A percentile compares a stretch with the other conserved stretches of the same genome.
Conservation (phyloP, 768 basidiomycete genomes). For the Mycena belliarum region DNA sequence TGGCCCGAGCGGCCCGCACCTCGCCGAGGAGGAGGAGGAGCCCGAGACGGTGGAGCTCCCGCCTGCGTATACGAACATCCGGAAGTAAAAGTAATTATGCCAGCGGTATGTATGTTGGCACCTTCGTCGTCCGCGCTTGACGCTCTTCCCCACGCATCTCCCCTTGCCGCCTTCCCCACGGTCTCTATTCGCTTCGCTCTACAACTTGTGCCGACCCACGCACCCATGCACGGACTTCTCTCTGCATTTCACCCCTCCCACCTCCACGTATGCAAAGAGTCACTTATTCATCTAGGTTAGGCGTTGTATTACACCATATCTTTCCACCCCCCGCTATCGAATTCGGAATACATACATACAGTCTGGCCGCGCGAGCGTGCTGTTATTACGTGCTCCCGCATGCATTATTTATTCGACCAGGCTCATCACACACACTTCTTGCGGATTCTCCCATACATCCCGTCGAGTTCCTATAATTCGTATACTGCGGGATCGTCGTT, state of each 20-base stretch:
- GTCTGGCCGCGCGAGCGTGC: too few species aligned
- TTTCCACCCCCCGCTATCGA: neutral
- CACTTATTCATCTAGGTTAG: neutral
- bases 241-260: neutral
- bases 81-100: conserved; percentile 18
- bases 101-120: conserved; percentile 4
- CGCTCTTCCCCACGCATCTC: neutral
- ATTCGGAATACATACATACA: neutral
- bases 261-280: too few species aligned
- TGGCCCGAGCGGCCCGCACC: conserved; percentile 47
- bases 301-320: neutral
- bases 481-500: too few species aligned
- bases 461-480: too few species aligned
- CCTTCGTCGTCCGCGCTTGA: neutral
- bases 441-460: too few species aligned
- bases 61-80: conserved; percentile 76
- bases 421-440: too few species aligned
- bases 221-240: conserved; percentile 3
- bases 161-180: neutral
- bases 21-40: conserved; percentile 38
- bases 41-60: conserved; percentile 81
- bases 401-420: too few species aligned
- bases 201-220: conserved; percentile 6
- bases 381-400: too few species aligned
- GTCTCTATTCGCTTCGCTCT: conserved; percentile 16